Percentiles rank a stretch among this genome's conserved stretches.
phyloP scores from a whole-genome alignment of 768 basidiomycete species.

The Strobilomyces dryophilus region DNA sequence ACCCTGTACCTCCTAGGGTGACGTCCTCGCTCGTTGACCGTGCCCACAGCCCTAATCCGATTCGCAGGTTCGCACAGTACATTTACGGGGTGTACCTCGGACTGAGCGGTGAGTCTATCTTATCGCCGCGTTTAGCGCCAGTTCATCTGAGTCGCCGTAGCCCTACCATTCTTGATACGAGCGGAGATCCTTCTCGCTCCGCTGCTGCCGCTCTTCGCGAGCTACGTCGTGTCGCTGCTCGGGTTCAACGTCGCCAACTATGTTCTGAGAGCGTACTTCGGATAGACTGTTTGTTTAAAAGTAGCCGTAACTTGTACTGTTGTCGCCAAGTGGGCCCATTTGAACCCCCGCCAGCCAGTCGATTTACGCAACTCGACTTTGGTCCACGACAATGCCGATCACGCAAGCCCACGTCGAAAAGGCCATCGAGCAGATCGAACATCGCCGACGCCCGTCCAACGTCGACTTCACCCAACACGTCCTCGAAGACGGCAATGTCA shows the following conservation, averaged over 20 bases:
- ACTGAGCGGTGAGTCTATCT: conserved; percentile 55
- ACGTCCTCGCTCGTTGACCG: conserved; percentile 22
- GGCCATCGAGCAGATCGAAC: conserved; percentile 36
- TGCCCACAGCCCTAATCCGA: conserved; percentile 4
- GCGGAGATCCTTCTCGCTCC: conserved; percentile 90
- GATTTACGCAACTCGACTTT: conserved; percentile 11
- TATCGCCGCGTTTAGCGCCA: conserved; percentile 1
- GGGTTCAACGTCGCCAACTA: conserved; percentile 89
- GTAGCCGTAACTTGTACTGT: conserved; percentile 10
- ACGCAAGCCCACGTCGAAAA: conserved; percentile 33
- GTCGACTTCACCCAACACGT: conserved; percentile 91
- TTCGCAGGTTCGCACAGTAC: conserved; percentile 78
- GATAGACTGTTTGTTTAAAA: conserved; percentile 16
- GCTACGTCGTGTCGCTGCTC: conserved; percentile 80
- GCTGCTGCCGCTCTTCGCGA: conserved; percentile 78
- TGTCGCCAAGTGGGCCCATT: conserved; percentile 15
- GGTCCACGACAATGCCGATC: conserved; percentile 28
- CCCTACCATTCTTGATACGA: conserved; percentile 91
- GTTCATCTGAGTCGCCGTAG: conserved; percentile 33
- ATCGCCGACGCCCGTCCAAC: conserved; percentile 47
- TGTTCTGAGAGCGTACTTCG: conserved; percentile 80
- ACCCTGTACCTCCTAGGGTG: conserved; percentile 74
- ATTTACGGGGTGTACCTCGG: conserved; percentile 89
- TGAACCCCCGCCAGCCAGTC: conserved; percentile 25
- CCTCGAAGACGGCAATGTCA: conserved; percentile 87